Evolutionary conservation across 345 rosid genomes (phyloP).

Genomic region (Microcos paniculata): DNA sequence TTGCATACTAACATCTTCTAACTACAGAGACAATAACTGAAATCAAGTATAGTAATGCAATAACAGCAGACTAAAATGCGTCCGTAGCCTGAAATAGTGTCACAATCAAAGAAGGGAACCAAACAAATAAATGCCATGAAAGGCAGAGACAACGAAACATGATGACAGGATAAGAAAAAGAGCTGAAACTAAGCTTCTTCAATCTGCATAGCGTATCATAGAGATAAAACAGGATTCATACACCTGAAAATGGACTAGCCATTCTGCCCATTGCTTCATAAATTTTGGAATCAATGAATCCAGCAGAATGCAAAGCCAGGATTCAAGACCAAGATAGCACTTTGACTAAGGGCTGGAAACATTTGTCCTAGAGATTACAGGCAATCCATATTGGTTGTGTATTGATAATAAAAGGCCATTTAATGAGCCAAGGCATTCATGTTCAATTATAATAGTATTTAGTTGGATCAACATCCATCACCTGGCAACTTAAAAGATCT

Average conservation of each 20-base stretch:
- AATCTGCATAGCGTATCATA: background rate
- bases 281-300: background rate
- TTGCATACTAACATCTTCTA: background rate
- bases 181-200: background rate
- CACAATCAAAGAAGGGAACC: background rate
- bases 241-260: background rate
- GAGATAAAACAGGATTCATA: background rate
- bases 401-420: background rate
- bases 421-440: background rate
- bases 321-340: background rate
- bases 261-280: background rate
- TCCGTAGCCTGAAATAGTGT: background rate
- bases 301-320: background rate
- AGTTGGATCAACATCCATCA: background rate
- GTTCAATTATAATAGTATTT: background rate
- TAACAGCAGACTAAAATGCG: background rate
- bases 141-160: background rate
- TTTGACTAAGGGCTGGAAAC: background rate
- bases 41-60: background rate
- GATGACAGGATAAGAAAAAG: background rate
- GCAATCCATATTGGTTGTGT: background rate
- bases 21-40: background rate
- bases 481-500: background rate
- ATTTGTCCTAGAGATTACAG: background rate
- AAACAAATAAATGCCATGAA: background rate